Base-by-base conservation (phyloP, 441 rosid species). In the Pelargonium citronellum region DNA sequence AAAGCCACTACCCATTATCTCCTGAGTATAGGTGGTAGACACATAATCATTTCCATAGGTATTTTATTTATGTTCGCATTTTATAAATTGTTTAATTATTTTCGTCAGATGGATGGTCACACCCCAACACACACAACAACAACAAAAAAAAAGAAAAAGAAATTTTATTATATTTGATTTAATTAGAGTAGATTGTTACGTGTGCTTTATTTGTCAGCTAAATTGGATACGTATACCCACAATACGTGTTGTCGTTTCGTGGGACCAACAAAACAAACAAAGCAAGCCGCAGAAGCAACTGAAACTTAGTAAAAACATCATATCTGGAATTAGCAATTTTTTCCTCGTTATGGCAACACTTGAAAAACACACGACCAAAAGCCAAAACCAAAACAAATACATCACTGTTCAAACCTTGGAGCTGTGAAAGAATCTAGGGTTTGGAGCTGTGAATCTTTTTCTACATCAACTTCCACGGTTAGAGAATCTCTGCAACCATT, bases 351-450 rank as follows among this genome's bases (percentile, higher is more conserved):
- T 62, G 65, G 73, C 41, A 70, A 62, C 67, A 43, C 53, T 43
- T 9, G 10, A 44, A 58, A 9, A 58, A 19, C 24, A 9, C 22
- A 19, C 27, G 27, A 20, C 22, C 64, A 19, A 19, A 46, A 51
- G 24, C 9, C 62, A 55, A 10, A 47, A 53, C 9, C 62, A 55
- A 10, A 47, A 53, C 22, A 51, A 37, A 2, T 7, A n/a, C 70
- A 64, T 68, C 58, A 58, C 20, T 53, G 69, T 51, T 57, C 67
- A 51, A 37, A 64, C 7, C 17, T 57, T 2, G 0, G 19, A 20
- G 12, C 64, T 19, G 10, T 62, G 67, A 68, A 69, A 66, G 75
- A 76, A 72, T 74, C 83, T 80, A 76, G 79, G 86, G 82, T 80
- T 83, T 37, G 64, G 10, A 16, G 69, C 78, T 72, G 73, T 78